Evolutionary conservation across 495 filamentous ascomycete genomes (phyloP), one percentile per base, ranked within the genome.

Genomic region (Trichocladium uniseriatum): DNA sequence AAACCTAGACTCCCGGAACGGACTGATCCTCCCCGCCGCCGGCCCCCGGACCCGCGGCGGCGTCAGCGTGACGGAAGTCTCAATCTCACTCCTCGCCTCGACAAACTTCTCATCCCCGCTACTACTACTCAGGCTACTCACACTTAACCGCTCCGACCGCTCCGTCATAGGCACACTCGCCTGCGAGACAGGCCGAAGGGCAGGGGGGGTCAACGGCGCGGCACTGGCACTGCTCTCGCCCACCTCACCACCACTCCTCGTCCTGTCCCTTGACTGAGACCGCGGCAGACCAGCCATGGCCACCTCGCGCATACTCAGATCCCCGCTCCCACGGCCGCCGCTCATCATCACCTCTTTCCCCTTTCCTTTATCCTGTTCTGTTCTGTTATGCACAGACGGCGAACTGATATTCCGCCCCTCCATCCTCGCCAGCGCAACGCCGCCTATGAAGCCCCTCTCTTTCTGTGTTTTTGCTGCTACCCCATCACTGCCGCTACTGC

Each of bases 391-490:
- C 31, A 32, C 31, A 4, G 67, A 61, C 44, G 57, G 44, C 4
- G 58, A 62, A 40, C 65, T 69, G 21, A 52, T 52, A 54, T 64
- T 48, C 43, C 61, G 46, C 46, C 54, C 51, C 44, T 66, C 59
- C 2, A 66, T 48, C 32, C 58, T 67, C 0, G 68, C 64, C 36
- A 76, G 51, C 24, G 68, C 68, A 2, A 63, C 67, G 32, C 76
- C 70, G 32, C 74, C 69, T 43, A 79, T 54, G 59, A 83, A 78
- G 14, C 63, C 63, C 49, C 52, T 67, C 6, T 40, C n/a, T n/a
- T n/a, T n/a, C n/a, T n/a, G n/a, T n/a, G n/a, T n/a, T 38, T 20
- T 32, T 14, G 14, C 24, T 27, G 24, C n/a, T n/a, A 27, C 24
- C 3, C 24, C 24, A 27, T 8, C 24, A 27, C 24, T 8, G 8